Conservation (phyloP, 1,284 basidiomycete species). For the Tremellales sp. region DNA sequence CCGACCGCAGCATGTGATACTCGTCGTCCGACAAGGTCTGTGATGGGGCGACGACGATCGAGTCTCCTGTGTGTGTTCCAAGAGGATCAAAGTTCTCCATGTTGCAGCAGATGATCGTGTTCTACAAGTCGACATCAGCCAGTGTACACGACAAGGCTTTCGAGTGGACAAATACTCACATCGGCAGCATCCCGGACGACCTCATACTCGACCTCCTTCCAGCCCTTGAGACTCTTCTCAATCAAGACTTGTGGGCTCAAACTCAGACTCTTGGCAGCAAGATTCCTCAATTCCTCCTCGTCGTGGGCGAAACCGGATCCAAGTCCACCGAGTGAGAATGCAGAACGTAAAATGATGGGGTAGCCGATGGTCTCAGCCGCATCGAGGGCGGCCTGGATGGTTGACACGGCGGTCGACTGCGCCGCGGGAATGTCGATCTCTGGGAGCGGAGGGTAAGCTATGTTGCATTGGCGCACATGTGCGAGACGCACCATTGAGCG, state of each 20-base stretch:
- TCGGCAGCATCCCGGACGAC: constrained; percentile 97
- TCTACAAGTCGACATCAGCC: constrained; percentile 26
- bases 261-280: constrained; percentile 85
- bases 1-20: constrained; percentile 98
- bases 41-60: constrained; percentile 98
- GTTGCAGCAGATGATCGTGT: constrained; percentile 97
- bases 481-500: constrained; percentile 71
- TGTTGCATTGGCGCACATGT: background rate
- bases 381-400: constrained; percentile 82
- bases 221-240: constrained; percentile 97
- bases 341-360: constrained; percentile 96
- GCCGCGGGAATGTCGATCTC: constrained; percentile 98
- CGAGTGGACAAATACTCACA: constrained; percentile 52
- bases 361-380: constrained; percentile 92
- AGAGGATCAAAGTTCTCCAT: constrained; percentile 99
- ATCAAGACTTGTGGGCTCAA: constrained; percentile 94
- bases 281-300: constrained; percentile 88
- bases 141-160: background rate
- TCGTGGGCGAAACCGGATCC: constrained; percentile 98
- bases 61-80: constrained; percentile 99
- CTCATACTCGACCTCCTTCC: constrained; percentile 99
- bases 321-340: constrained; percentile 96
- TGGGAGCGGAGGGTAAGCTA: constrained; percentile 1
- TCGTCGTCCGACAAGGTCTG: constrained; percentile 97
- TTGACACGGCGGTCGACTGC: constrained; percentile 95